Evolutionary conservation across 306 rosid genomes (phyloP), one percentile per base, ranked within the genome.

Genomic region (Prunus campanulata): DNA sequence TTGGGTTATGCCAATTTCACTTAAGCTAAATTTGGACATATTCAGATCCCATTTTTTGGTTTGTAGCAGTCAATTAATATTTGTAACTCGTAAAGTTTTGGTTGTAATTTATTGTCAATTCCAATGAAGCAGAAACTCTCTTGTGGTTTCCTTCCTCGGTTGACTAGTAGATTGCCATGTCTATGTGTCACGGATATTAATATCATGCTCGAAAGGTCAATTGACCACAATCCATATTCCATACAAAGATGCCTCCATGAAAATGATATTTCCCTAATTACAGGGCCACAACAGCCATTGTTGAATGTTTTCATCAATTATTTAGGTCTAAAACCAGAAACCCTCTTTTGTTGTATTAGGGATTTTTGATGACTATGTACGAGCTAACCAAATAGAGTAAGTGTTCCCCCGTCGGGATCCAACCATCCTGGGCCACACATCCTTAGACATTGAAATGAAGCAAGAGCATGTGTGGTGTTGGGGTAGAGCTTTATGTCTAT

Each of bases 191-290:
- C 9, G 1, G 16, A 7, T 30, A 14, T 63, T 63, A 20, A 20
- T 20, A 30, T 2, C 68, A 1, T 7, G 44, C 68, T 15, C 4
- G 14, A 63, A 16, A 16, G 20, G 68, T 63, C 68, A 63, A 63
- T 8, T 55, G n/a, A 55, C n/a, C 25, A 8, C 24, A 22, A 24
- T 60, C 66, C 29, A 39, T 6, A 39, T 39, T 39, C 44, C 44
- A 6, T 35, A 35, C 42, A 35, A 35, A 35, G 42, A 35, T 2
- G 2, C 2, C 44, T 39, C 44, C 44, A 7, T 29, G 74, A 70
- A 51, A 70, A 51, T 22, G 74, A 70, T 50, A 57, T 70, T 50
- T 5, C 74, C 72, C 18, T 51, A 50, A 70, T 15, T 14, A 6
- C 4, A 18, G 62, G 11, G 42, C 24, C 42, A 48, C 42, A 55